Percentiles rank a stretch among this genome's conserved stretches.
Evolutionary conservation across 768 basidiomycete species (phyloP).

Genomic region (Fomitopsis pulvina): DNA sequence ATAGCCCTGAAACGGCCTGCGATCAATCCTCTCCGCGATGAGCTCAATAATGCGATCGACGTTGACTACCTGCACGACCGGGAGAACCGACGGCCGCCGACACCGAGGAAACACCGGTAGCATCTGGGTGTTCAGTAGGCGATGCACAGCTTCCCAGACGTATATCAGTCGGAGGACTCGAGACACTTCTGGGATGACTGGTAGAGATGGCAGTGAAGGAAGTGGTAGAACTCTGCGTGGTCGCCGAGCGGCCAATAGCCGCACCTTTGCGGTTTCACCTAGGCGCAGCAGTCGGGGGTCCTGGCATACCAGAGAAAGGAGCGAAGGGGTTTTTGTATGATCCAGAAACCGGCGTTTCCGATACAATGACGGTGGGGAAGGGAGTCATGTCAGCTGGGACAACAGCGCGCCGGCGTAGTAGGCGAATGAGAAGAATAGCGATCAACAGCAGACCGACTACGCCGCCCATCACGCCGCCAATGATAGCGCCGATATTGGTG

Average conservation of each 20-base stretch:
- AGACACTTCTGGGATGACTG: not conserved
- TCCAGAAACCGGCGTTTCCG: not conserved
- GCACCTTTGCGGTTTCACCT: not conserved
- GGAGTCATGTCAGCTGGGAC: not conserved
- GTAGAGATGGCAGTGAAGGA: not conserved
- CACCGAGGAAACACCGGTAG: not conserved
- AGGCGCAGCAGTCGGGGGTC: not conserved
- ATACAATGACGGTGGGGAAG: not conserved
- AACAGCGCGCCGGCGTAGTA: not conserved
- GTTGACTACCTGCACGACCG: not conserved
- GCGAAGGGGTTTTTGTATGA: not conserved
- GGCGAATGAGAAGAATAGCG: not conserved
- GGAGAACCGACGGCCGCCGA: not conserved
- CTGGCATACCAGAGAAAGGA: not conserved
- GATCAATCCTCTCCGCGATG: constrained; percentile 8
- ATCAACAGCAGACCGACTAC: not conserved
- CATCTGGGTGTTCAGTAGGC: not conserved
- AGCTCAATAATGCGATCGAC: constrained; percentile 9
- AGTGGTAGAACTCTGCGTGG: not conserved
- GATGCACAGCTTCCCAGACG: not conserved
- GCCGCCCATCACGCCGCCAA: not conserved
- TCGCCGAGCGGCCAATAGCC: not conserved
- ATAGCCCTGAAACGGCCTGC: not conserved
- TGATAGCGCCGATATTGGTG: not conserved
- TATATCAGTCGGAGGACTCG: not conserved